Percentiles rank a stretch among this genome's conserved stretches.
Evolutionary conservation across 495 filamentous ascomycete genomes (phyloP).

Genomic region (Xylaria castorea): DNA sequence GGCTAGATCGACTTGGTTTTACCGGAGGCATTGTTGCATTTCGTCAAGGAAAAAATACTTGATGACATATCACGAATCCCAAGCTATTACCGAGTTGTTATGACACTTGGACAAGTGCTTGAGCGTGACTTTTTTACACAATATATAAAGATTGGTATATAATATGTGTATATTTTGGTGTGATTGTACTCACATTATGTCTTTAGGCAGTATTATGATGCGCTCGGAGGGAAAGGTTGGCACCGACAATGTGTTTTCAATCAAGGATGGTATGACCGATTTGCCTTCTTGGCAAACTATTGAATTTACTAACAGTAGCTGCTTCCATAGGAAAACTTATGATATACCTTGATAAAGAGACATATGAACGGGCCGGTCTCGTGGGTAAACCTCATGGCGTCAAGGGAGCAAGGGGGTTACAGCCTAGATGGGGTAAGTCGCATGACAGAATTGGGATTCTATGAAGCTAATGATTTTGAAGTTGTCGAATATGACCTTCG

Average conservation of each 20-base stretch:
- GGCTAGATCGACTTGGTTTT: constrained; percentile 75
- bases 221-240: constrained; percentile 83
- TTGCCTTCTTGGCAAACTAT: not conserved
- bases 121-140: constrained; percentile 81
- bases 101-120: constrained; percentile 74
- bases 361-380: constrained; percentile 84
- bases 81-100: constrained; percentile 72
- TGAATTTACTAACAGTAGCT: constrained; percentile 19
- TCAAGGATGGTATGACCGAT: constrained; percentile 66
- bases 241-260: constrained; percentile 79
- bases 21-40: constrained; percentile 67
- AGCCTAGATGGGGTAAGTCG: constrained; percentile 57
- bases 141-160: constrained; percentile 84
- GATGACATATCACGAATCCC: constrained; percentile 42
- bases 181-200: not conserved
- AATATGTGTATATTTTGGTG: not conserved
- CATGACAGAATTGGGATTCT: not conserved
- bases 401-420: constrained; percentile 60
- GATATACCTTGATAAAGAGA: constrained; percentile 81
- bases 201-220: constrained; percentile 83
- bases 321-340: constrained; percentile 65
- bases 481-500: constrained; percentile 85
- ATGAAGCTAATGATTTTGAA: constrained; percentile 40
- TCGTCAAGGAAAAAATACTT: constrained; percentile 63
- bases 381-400: constrained; percentile 72